Evolutionary conservation across 78 protist genomes (phyloP).

Genomic region (Bigelowiella natans): DNA sequence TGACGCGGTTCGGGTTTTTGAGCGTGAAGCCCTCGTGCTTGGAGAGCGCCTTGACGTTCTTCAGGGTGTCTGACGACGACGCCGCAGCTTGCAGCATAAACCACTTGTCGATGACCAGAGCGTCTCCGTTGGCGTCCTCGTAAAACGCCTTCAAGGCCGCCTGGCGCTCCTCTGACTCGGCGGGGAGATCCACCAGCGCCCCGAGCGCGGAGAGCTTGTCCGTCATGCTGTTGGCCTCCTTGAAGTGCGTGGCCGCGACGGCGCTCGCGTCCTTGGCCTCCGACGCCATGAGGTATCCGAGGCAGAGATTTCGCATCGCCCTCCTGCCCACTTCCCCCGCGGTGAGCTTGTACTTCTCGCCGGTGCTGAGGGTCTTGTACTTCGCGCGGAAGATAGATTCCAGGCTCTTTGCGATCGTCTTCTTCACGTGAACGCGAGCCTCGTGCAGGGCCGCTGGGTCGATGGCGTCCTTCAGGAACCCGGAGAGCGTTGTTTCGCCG

Average conservation of each 20-base stretch:
- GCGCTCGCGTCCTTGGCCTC: not conserved
- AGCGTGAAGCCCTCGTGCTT: not conserved
- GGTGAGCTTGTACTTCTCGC: too few species aligned
- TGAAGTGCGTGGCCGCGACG: not conserved
- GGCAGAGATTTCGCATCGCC: slow-evolving; percentile 10
- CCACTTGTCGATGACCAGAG: slow-evolving; percentile 30
- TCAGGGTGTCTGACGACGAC: not conserved
- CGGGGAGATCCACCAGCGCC: not conserved
- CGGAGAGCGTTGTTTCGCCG: too few species aligned
- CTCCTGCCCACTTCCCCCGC: too few species aligned
- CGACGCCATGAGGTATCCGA: slow-evolving; percentile 15
- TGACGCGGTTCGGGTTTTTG: slow-evolving; percentile 27
- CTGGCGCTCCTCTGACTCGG: not conserved
- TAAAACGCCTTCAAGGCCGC: not conserved
- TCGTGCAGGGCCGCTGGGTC: too few species aligned
- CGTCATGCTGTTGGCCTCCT: slow-evolving; percentile 13
- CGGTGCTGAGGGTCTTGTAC: too few species aligned
- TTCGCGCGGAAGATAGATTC: not conserved
- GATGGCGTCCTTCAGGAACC: too few species aligned
- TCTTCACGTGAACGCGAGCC: too few species aligned
- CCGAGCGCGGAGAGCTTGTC: not conserved
- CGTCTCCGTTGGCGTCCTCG: not conserved
- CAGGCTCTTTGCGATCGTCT: not conserved
- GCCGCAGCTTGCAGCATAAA: not conserved
- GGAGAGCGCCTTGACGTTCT: not conserved